phyloP scores from a whole-genome alignment of 768 basidiomycete species.

The Mycena venus region DNA sequence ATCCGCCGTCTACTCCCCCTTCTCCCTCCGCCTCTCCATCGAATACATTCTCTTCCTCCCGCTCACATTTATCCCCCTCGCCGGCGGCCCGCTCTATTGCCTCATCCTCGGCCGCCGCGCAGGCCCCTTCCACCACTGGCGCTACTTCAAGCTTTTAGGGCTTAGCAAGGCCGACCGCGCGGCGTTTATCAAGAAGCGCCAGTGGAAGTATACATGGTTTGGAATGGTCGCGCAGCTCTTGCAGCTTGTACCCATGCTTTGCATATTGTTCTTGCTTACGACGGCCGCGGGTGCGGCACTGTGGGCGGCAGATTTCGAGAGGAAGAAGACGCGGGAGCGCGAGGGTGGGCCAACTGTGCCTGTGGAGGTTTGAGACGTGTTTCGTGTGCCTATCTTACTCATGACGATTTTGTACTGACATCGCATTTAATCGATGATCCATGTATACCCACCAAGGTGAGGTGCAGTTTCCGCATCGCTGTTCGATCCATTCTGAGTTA shows the following conservation, averaged over 20 bases:
- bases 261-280: conserved; percentile 25
- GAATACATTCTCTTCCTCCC: conserved; percentile 35
- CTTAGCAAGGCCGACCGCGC: conserved; percentile 1
- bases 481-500: no score
- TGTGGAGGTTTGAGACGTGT: conserved; percentile 5
- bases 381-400: conserved; percentile 8
- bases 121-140: conserved; percentile 29
- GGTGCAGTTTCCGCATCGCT: neutral
- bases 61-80: conserved; percentile 32
- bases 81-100: conserved; percentile 34
- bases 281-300: conserved; percentile 24
- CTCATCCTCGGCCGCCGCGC: conserved; percentile 28
- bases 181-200: conserved; percentile 10
- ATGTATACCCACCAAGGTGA: neutral
- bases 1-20: conserved; percentile 32
- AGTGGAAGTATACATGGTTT: conserved; percentile 30
- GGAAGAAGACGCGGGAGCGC: conserved; percentile 14
- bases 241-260: conserved; percentile 21
- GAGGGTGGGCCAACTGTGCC: conserved; percentile 5
- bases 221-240: conserved; percentile 25
- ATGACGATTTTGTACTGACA: neutral
- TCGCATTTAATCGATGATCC: neutral
- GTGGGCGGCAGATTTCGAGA: conserved; percentile 22
- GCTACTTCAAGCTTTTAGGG: conserved; percentile 27
- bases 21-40: conserved; percentile 35